Base-by-base conservation (phyloP, 2,329 filamentous ascomycete species). In the Stylonectria norvegica region DNA sequence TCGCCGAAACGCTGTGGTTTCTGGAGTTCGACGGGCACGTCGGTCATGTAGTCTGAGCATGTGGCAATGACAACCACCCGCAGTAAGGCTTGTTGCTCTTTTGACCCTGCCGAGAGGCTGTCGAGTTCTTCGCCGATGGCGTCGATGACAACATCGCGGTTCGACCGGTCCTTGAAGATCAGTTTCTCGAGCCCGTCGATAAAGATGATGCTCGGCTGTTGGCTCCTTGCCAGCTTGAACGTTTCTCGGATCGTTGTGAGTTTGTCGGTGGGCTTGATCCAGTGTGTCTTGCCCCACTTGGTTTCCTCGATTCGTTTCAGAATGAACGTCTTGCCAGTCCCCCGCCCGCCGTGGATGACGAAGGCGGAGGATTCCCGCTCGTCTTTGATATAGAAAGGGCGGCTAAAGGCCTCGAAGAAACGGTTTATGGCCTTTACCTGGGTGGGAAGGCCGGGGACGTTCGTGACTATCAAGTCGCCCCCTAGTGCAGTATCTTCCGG, bases 281-380 rank as follows among this genome's bases (percentile, higher is more conserved):
- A 75, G 49, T 85, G 75, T 1, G 89, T 79, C 28, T 77, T 78
- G 16, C 78, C 79, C 86, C 89, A 95, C 42, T 74, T 75, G 0
- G 81, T 78, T 5, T 71, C 73, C 7, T 81, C 77, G 15, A 96
- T 71, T 20, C 78, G 76, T 12, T 83, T 63, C 1, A 96, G 68
- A 1, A 96, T 70, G 48, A 85, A 74, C 1, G 81, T 85, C 67
- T 96, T 96, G 17, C 91, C 91, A 0, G 87, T 94, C 9, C 91
- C 90, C 47, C 80, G 79, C 14, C 86, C 83, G 11, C 91, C 91
- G 59, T 94, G 83, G 4, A 96, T 71, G 17, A 93, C 73, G 23
- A 93, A 75, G 0, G 80, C 81, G 37, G 76, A 73, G 1, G 76
- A 67, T 51, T 56, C 62, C 20, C 56, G 50, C 48, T 66, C 55